Evolutionary conservation across 768 basidiomycete genomes (phyloP), one percentile per base, ranked within the genome.

Genomic region (Pisolithus orientalis): DNA sequence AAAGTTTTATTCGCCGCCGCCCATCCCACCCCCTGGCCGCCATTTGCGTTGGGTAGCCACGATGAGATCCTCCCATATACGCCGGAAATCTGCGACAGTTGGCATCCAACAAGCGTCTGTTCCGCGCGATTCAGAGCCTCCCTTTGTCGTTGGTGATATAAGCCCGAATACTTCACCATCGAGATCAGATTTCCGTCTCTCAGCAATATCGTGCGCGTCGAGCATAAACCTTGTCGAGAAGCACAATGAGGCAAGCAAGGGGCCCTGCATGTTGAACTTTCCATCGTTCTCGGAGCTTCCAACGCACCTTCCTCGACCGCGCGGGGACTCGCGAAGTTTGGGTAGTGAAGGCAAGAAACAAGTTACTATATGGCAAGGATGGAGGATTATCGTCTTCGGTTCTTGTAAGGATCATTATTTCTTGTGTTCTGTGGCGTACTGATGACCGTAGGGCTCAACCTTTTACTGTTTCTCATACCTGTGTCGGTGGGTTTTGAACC

Each of bases 381-480:
- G 84, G 80, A 75, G 64, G 54, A 55, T 74, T 27, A 72, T 83
- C 39, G 52, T 84, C 44, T 68, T 76, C 50, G 77, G 77, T 47
- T 84, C 84, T 44, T 85, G 83, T 84, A 57, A 55, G 81, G 44
- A 52, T 43, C 7, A 4, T 2, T 10, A 16, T 39, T 47, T 14
- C 11, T 21, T n/a, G 21, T 9, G 25, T 25, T 13, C 44, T 43
- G n/a, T 45, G 17, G 51, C 14, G 44, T 47, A 21, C 43, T 46
- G n/a, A 50, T 29, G 37, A 14, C 17, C 47, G 8, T 50, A 90
- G 87, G 86, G 85, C 63, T 90, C 38, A 90, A 90, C 57, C 28
- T 86, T 51, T 70, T 88, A 27, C 68, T 90, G 7, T 52, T 85
- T 16, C 70, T 84, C 48, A 75, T 90, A 28, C 88, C 88, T 10